Percentiles rank a stretch among this genome's conserved stretches.
Conservation (phyloP, 225 moss, liverwort and hornwort species). For the Lunularia cruciata region DNA sequence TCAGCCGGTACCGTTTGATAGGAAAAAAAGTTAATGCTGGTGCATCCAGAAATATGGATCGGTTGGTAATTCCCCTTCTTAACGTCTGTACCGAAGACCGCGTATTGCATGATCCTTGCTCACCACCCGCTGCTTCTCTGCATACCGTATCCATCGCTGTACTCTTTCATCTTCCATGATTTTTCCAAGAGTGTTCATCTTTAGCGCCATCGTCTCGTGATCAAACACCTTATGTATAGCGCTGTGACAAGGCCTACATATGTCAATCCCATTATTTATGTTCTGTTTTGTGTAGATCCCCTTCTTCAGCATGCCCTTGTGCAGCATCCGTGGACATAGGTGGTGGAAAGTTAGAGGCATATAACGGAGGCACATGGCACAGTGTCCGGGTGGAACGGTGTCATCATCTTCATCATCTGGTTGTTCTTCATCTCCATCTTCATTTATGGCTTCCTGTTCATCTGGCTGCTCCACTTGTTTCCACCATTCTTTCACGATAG, state of each 20-base stretch:
- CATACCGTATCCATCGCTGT: conserved; percentile 26
- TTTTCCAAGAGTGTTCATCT: conserved; percentile 25
- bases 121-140: conserved; percentile 31
- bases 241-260: conserved; percentile 31
- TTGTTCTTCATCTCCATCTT: conserved; percentile 3
- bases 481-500: conserved; percentile 21
- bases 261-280: conserved; percentile 25
- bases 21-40: too few relatives aligned
- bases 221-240: conserved; percentile 31
- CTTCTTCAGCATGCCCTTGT: conserved; percentile 31
- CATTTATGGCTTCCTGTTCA: not conserved
- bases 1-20: too few relatives aligned
- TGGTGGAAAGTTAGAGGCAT: conserved; percentile 33
- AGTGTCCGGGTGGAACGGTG: conserved; percentile 26
- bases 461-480: conserved; percentile 14
- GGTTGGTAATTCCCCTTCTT: too few relatives aligned
- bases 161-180: conserved; percentile 27
- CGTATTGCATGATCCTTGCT: conserved; percentile 24
- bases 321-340: conserved; percentile 28
- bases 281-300: conserved; percentile 24
- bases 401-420: conserved; percentile 10
- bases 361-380: conserved; percentile 29
- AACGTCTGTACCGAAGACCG: conserved; percentile 27
- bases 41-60: too few relatives aligned
- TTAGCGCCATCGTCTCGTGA: conserved; percentile 32